A percentile compares a stretch with the other conserved stretches of the same genome.
phyloP scores from a whole-genome alignment of 2,329 filamentous ascomycete species.

The Tetracladium maxilliforme region DNA sequence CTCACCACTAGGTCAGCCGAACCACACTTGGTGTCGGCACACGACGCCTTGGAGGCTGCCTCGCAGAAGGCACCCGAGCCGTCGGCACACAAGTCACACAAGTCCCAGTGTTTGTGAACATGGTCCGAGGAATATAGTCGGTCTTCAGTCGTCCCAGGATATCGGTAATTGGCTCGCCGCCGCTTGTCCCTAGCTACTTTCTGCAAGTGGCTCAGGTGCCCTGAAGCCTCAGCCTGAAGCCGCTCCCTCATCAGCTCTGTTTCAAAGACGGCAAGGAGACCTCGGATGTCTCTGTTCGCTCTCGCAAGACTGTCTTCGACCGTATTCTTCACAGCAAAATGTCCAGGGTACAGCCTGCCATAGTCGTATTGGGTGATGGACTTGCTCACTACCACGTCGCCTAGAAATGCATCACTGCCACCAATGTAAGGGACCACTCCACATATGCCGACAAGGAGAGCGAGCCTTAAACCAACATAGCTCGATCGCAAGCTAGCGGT shows the following conservation, averaged over 20 bases:
- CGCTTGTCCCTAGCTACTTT: too few species aligned
- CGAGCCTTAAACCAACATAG: conserved; percentile 17
- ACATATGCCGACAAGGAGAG: conserved; percentile 23
- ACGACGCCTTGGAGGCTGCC: too few species aligned
- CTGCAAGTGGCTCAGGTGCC: too few species aligned
- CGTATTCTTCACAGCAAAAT: conserved; percentile 8
- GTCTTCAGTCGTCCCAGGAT: too few species aligned
- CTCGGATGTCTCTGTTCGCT: conserved; percentile 6
- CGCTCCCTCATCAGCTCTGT: too few species aligned
- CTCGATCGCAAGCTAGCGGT: conserved; percentile 15
- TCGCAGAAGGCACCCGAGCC: too few species aligned
- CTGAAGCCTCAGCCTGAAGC: too few species aligned
- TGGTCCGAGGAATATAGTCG: too few species aligned
- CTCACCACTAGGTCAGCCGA: conserved; percentile 1
- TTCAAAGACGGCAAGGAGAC: conserved; percentile 2
- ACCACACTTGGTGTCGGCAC: too few species aligned
- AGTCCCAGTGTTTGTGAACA: too few species aligned
- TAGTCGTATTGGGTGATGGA: conserved; percentile 14
- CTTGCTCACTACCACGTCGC: conserved; percentile 17
- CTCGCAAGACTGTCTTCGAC: conserved; percentile 4
- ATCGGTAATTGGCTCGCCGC: too few species aligned
- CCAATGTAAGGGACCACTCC: conserved; percentile 16
- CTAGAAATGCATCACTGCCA: conserved; percentile 9
- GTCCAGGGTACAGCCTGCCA: conserved; percentile 9
- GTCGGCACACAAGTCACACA: too few species aligned